Evolutionary conservation across 2,329 filamentous ascomycete species (phyloP), one percentile per base, ranked within the genome.

Genomic region (Monilinia fructicola): DNA sequence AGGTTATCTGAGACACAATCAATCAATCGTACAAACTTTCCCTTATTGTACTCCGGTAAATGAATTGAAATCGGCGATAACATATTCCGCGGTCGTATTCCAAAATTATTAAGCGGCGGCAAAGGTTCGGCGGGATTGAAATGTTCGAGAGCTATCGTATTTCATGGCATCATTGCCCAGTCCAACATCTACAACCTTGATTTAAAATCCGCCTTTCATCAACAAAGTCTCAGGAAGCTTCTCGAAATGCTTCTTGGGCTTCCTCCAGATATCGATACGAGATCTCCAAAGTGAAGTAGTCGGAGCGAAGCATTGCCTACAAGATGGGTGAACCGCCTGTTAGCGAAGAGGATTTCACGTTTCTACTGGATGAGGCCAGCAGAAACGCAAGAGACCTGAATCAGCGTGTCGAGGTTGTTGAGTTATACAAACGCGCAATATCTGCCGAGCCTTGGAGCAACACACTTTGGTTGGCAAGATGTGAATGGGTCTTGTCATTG

Each of bases 401-500:
- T 69, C 84, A 86, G 73, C 87, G 89, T 71, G 84, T 92, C 75
- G 82, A 84, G 69, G 82, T 91, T 58, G 83, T 93, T 74, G 91
- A 94, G 76, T 79, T 90, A 54, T 92, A 87, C 78, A 87, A 89
- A 72, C 84, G 84, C 71, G 90, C 91, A 67, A 85, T 89, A 28
- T 79, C 80, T 67, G 88, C 90, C 63, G 91, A 94, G 77, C 89
- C 90, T 14, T 87, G 84, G 71, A 93, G 91, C 73, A 81, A 90
- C 68, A 87, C 85, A 69, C 80, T 94, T 52, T 95, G 91, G 91
- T 83, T 88, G 68, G 84, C 87, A 38, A 94, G 93, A 75, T 91
- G 89, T 77, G 87, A 93, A 73, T 94, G 89, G 78, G 87, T 93
- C 69, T 88, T 89, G 82, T 84, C 85, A 26, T 85, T 93, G 14